Conservation (phyloP, 1,284 basidiomycete genomes). For the Heterobasidion occidentale region DNA sequence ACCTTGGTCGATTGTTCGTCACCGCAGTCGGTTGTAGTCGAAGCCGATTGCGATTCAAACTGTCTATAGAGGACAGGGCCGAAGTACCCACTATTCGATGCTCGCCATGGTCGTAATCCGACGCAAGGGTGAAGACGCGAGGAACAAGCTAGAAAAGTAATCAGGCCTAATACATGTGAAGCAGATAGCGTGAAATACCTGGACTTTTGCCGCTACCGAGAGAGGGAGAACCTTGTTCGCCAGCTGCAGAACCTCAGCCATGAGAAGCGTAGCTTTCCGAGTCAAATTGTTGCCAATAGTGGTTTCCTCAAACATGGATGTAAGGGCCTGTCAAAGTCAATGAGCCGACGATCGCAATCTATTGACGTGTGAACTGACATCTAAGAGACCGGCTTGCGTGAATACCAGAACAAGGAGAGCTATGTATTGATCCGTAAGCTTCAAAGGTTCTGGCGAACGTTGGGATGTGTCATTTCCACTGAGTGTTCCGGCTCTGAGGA, state of each 20-base stretch:
- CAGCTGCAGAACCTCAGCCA: slow-evolving; percentile 87
- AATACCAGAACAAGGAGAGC: slow-evolving; percentile 85
- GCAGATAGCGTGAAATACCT: slow-evolving; percentile 37
- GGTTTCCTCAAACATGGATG: slow-evolving; percentile 75
- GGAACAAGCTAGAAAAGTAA: slow-evolving; percentile 63
- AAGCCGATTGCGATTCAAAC: slow-evolving; percentile 79
- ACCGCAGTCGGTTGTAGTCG: slow-evolving; percentile 49
- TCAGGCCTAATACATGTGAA: no score
- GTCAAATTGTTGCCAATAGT: slow-evolving; percentile 63
- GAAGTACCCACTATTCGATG: slow-evolving; percentile 80
- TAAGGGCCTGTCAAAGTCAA: slow-evolving; percentile 56
- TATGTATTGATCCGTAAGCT: slow-evolving; percentile 90
- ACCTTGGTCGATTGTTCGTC: slow-evolving; percentile 58
- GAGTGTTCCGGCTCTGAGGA: slow-evolving; percentile 25
- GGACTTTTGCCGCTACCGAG: slow-evolving; percentile 74
- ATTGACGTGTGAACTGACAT: slow-evolving; percentile 41
- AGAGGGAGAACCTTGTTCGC: slow-evolving; percentile 87
- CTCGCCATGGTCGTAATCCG: slow-evolving; percentile 65
- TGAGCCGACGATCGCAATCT: neutral
- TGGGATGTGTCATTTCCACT: slow-evolving; percentile 26
- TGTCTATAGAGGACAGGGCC: slow-evolving; percentile 85
- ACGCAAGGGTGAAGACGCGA: slow-evolving; percentile 78
- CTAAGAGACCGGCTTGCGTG: slow-evolving; percentile 80
- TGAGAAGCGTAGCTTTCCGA: slow-evolving; percentile 85
- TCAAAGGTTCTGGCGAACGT: slow-evolving; percentile 55